phyloP scores from a whole-genome alignment of 192 early-diverging fungal species.

The Rhizophagus prolifer region DNA sequence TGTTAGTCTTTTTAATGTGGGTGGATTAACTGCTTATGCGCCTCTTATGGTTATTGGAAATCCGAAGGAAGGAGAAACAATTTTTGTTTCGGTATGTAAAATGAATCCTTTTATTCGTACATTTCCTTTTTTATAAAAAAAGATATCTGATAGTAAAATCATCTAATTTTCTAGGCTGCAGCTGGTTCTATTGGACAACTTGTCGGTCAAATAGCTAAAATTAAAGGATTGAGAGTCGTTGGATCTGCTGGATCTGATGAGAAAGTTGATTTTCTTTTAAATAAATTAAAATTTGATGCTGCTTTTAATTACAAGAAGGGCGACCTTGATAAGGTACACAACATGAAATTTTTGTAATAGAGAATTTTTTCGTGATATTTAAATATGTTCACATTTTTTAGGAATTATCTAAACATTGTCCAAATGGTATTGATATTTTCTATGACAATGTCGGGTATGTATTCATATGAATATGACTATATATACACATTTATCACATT shows the following conservation, averaged over 20 bases:
- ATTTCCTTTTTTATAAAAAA: conserved; percentile 51
- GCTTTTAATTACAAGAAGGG: conserved; percentile 93
- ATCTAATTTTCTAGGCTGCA: conserved; percentile 48
- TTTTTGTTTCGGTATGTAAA: no score
- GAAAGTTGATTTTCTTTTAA: conserved; percentile 70
- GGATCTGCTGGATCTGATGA: conserved; percentile 83
- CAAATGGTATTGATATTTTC: conserved; percentile 86
- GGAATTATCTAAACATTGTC: conserved; percentile 56
- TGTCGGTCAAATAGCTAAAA: conserved; percentile 79
- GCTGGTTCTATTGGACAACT: conserved; percentile 74
- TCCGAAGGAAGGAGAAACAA: conserved; percentile 75
- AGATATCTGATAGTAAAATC: not conserved
- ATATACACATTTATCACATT: no score
- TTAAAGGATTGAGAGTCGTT: conserved; percentile 75
- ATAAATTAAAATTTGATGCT: conserved; percentile 71
- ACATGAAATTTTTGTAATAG: not conserved
- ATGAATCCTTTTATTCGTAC: no score
- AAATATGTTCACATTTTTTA: not conserved
- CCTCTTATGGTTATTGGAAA: conserved; percentile 61
- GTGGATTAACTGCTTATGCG: conserved; percentile 30
- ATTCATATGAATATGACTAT: not conserved
- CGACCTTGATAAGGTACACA: conserved; percentile 36
- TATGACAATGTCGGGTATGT: conserved; percentile 76
- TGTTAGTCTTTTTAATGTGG: conserved; percentile 15
- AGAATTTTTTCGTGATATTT: no score